phyloP scores from a whole-genome alignment of 768 basidiomycete genomes.

The Suillus subalutaceus region DNA sequence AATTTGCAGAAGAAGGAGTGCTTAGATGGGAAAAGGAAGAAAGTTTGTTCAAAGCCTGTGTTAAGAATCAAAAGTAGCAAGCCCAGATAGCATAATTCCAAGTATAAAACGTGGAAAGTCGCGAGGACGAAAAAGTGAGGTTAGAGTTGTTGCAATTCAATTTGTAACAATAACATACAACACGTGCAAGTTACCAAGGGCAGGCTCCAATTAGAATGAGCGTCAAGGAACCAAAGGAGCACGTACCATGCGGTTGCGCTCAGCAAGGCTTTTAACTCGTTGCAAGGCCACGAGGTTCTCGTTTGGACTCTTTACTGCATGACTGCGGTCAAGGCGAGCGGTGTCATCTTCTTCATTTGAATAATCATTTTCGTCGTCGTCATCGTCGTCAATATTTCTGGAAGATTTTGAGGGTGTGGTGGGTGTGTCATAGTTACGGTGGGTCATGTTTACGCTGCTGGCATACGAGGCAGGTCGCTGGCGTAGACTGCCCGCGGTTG shows the following conservation, averaged over 20 bases:
- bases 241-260: constrained; percentile 75
- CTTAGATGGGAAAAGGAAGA: constrained; percentile 56
- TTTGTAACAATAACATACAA: constrained; percentile 22
- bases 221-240: constrained; percentile 21
- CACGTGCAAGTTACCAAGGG: constrained; percentile 35
- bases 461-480: constrained; percentile 35
- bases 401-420: constrained; percentile 29
- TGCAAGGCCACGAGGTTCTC: constrained; percentile 64
- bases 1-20: constrained; percentile 48
- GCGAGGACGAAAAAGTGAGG: constrained; percentile 9
- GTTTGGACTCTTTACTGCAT: constrained; percentile 42
- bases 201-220: constrained; percentile 22
- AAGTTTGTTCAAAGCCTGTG: constrained; percentile 70
- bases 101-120: constrained; percentile 5
- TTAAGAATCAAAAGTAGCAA: constrained; percentile 5
- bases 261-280: constrained; percentile 68
- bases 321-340: constrained; percentile 48
- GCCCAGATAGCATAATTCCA: constrained; percentile 24
- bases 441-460: constrained; percentile 39
- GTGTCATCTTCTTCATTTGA: constrained; percentile 65
- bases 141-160: constrained; percentile 11
- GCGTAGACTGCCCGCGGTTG: constrained; percentile 43
- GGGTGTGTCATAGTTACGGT: constrained; percentile 42
- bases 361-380: constrained; percentile 51
- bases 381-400: constrained; percentile 43